A percentile compares a stretch with the other conserved stretches of the same genome.
Evolutionary conservation across 305 asterid genomes (phyloP).

Genomic region (Andrographis paniculata): DNA sequence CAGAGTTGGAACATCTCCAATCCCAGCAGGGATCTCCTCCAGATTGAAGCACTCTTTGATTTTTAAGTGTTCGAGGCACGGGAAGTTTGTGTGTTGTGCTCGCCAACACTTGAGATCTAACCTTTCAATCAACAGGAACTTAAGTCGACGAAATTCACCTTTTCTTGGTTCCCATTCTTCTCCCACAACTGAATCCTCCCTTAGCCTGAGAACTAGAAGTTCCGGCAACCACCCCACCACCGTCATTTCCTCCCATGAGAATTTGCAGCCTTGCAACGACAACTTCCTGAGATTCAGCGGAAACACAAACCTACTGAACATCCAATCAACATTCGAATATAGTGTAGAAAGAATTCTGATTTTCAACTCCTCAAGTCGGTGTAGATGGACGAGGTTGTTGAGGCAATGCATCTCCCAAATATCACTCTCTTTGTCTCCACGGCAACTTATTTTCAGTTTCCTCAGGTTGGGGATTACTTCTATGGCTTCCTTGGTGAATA

Average conservation of each 20-base stretch:
- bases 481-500: neutral
- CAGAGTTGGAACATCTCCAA: conserved; percentile 7
- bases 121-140: conserved; percentile 1
- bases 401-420: neutral
- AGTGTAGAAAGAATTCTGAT: neutral
- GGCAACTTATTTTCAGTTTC: neutral
- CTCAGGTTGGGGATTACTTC: neutral
- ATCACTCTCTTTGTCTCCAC: neutral
- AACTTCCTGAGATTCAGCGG: conserved; percentile 10
- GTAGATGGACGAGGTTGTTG: neutral
- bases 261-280: neutral
- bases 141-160: conserved; percentile 14
- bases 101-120: conserved; percentile 8
- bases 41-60: neutral
- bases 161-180: conserved; percentile 10
- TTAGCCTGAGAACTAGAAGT: conserved; percentile 15
- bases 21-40: conserved; percentile 8
- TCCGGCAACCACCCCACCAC: conserved; percentile 12
- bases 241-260: conserved; percentile 8
- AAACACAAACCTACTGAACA: neutral
- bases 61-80: conserved; percentile 8
- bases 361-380: neutral
- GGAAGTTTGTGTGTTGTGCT: conserved; percentile 11
- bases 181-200: neutral
- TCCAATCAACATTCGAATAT: no score